These are phyloP conservation scores for Ensete glaucum DNA, from an alignment of 176 grass and related monocot genomes.

Conservation along the genomic window DNA sequence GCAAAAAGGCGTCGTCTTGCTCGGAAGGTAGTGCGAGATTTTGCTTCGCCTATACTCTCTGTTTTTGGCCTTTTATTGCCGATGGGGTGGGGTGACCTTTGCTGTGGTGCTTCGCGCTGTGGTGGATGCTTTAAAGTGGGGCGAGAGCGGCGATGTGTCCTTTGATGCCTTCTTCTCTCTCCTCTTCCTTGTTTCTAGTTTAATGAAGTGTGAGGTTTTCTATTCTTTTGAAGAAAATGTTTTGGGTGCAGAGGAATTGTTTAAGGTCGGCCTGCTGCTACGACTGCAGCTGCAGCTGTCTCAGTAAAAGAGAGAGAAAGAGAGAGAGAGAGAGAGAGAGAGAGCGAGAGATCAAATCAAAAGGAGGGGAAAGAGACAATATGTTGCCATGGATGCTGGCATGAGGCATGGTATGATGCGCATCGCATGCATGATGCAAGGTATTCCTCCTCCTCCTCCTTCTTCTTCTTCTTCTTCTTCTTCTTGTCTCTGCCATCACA, in stretches of 20 bases:
- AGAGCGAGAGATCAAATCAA: not conserved
- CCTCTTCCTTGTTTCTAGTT: not conserved
- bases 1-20: not conserved
- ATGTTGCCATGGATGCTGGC: not conserved
- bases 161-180: not conserved
- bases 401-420: not conserved
- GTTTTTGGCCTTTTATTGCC: not conserved
- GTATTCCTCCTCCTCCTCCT: too few species aligned
- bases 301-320: not conserved
- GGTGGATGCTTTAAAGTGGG: not conserved
- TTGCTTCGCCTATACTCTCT: not conserved
- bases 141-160: not conserved
- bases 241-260: not conserved
- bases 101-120: not conserved
- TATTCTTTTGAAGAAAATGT: constrained; percentile 11
- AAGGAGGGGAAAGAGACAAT: not conserved
- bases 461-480: too few species aligned
- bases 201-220: not conserved
- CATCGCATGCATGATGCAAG: too few species aligned
- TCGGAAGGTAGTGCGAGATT: not conserved
- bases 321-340: not conserved
- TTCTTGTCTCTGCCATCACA: too few species aligned
- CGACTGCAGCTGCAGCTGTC: not conserved
- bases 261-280: not conserved
- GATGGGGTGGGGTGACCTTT: not conserved